These are phyloP conservation scores for Rhamnella rubrinervis DNA, from an alignment of 331 rosid species.

Conservation along the genomic window DNA sequence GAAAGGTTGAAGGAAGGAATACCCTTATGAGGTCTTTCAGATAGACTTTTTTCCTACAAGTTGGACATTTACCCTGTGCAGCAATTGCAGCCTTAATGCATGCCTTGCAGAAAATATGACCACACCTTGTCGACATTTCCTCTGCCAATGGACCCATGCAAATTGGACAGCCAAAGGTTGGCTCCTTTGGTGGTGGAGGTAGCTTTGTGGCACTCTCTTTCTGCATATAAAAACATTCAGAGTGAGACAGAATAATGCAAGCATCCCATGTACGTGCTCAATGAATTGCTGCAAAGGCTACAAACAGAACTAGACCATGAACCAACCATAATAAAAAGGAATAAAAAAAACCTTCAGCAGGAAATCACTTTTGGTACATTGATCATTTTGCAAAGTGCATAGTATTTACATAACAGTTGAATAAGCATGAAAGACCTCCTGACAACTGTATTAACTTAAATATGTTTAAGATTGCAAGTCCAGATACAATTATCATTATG, in stretches of 20 bases:
- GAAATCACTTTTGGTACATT: not conserved
- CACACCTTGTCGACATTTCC: slow-evolving; percentile 80
- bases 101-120: slow-evolving; percentile 78
- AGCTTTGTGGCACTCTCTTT: slow-evolving; percentile 18
- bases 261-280: not conserved
- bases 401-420: too few relatives aligned
- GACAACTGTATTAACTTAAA: not conserved
- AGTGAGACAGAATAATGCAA: slow-evolving; percentile 6
- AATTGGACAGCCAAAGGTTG: slow-evolving; percentile 67
- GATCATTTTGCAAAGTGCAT: not conserved
- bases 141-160: slow-evolving; percentile 60
- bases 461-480: not conserved
- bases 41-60: slow-evolving; percentile 64
- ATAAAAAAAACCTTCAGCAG: not conserved
- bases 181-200: slow-evolving; percentile 57
- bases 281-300: not conserved
- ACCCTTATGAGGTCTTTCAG: slow-evolving; percentile 60
- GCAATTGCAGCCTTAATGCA: slow-evolving; percentile 58
- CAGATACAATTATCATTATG: not conserved
- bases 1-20: slow-evolving; percentile 61
- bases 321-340: too few relatives aligned
- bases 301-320: not conserved
- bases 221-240: slow-evolving; percentile 40
- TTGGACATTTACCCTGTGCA: slow-evolving; percentile 61
- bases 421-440: not conserved